Base-by-base conservation (phyloP, 2,329 filamentous ascomycete genomes). In the Beauveria medogensis region DNA sequence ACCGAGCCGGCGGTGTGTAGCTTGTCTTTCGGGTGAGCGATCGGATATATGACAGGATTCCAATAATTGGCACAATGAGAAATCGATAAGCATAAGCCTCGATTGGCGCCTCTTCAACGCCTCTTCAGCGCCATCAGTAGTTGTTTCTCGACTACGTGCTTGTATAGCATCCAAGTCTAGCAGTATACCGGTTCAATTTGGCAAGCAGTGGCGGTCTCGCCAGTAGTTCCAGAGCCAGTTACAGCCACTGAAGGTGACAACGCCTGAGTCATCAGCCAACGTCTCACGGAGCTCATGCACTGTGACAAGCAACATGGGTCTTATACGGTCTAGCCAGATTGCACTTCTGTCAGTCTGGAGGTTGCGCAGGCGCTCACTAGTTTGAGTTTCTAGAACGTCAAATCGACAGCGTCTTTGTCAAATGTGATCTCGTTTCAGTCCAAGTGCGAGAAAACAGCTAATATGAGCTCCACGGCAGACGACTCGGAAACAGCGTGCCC, bases 321-420 rank as follows among this genome's bases (percentile, higher is more conserved):
- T 12, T 22, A 41, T 22, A 24, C 20, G 44, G 51, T 20, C 30
- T 37, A n/a, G 41, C n/a, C 26, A 28, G 26, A 9, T 10, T 28
- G 18, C 18, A 44, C 37, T 28, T 41, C 41, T 56, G 53, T 20
- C 40, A 10, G 43, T 37, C 28, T 18, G 26, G 26, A 48, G 55
- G 55, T 40, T 48, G 53, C 20, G 41, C 53, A 47, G 54, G 26
- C 41, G 55, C 43, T 57, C 30, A 44, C 44, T 57, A 57, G 55
- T 37, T 9, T 24, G 30, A 22, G 30, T 50, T 57, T 57, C 55
- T 57, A 57, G 55, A 57, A 57, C 55, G 41, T 40, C 28, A 18
- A 24, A 48, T 57, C 55, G 55, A 57, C 48, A 57, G 55, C 30
- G 55, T 20, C 41, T 5, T 5, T 50, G 16, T 50, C 30, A 26